Evolutionary conservation across 1,139 yeast species (phyloP).

Genomic region (Petasospora fabianii): DNA sequence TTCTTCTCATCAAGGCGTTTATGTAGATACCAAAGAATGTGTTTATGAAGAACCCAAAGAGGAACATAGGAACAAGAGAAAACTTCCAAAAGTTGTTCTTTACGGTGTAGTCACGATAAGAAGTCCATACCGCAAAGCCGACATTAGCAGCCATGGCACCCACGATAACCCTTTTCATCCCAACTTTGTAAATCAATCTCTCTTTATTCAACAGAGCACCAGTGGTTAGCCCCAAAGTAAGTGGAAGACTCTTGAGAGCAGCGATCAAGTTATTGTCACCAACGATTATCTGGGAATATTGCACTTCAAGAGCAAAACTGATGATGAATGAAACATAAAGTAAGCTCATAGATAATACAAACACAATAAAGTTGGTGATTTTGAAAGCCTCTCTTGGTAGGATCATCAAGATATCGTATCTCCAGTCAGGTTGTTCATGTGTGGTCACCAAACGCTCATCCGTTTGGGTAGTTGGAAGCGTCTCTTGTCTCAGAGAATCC

Average conservation of each 20-base stretch:
- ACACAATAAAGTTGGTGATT: constrained; percentile 5
- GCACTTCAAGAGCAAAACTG: constrained; percentile 9
- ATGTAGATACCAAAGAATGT: constrained; percentile 10
- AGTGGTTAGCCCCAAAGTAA: constrained; percentile 12
- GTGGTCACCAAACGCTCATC: not conserved
- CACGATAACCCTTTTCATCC: constrained; percentile 20
- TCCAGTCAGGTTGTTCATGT: constrained; percentile 4
- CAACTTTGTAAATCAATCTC: constrained; percentile 20
- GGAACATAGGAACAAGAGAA: constrained; percentile 20
- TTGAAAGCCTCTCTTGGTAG: constrained; percentile 22
- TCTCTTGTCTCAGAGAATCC: not conserved
- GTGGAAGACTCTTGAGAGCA: constrained; percentile 28
- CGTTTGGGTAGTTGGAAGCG: not conserved
- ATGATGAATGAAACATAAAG: constrained; percentile 15
- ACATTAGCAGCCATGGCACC: constrained; percentile 18
- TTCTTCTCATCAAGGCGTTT: constrained; percentile 25
- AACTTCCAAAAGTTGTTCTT: constrained; percentile 29
- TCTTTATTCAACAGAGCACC: constrained; percentile 7
- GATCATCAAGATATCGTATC: constrained; percentile 14
- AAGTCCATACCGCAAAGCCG: constrained; percentile 23
- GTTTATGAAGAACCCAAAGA: constrained; percentile 23
- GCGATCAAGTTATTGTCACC: constrained; percentile 27
- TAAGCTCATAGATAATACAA: not conserved
- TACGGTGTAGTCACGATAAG: constrained; percentile 18
- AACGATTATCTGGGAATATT: constrained; percentile 19